Evolutionary conservation across 192 early-diverging fungal genomes (phyloP), one percentile per base, ranked within the genome.

Genomic region (Coemansia sp.): DNA sequence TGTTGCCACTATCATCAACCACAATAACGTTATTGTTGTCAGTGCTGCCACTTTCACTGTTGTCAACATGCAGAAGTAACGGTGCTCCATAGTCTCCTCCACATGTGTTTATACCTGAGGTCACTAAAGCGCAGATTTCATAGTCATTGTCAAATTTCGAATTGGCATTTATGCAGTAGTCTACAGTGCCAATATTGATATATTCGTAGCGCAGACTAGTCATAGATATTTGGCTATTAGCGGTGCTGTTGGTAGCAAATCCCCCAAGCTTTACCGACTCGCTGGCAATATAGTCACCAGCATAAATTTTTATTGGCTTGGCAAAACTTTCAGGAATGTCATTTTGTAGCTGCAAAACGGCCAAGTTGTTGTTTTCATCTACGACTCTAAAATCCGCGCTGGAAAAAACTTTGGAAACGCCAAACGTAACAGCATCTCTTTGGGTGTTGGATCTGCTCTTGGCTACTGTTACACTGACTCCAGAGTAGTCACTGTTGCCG

Each of bases 211-310:
- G 46, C 26, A 48, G 19, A 13, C 28, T 10, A 5, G 46, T 26
- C 23, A 48, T 48, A n/a, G 46, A 48, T 30, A 48, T 23, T 23
- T 48, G 14, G 26, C 46, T 48, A n/a, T 48, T n/a, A 7, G n/a
- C 13, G 13, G 46, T 48, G 23, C 20, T 23, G 13, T 48, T 48
- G 9, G 40, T 48, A 23, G 46, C 46, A 48, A 48, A 48, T 2
- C 46, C 46, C 7, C 14, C 46, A 5, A 48, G 26, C 46, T 48
- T 48, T n/a, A 48, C 20, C 4, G 16, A n/a, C 13, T 21, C 28
- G 5, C 15, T 28, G 7, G 16, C 14, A 5, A 15, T 28, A 14
- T 23, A 48, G 14, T 48, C 46, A 15, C 46, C 46, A 5, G 46
- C 46, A 31, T 48, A 48, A 26, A 48, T 48, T 23, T 48, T 48